Conservation (phyloP, 1,284 basidiomycete species). For the Ganoderma meredithae region DNA sequence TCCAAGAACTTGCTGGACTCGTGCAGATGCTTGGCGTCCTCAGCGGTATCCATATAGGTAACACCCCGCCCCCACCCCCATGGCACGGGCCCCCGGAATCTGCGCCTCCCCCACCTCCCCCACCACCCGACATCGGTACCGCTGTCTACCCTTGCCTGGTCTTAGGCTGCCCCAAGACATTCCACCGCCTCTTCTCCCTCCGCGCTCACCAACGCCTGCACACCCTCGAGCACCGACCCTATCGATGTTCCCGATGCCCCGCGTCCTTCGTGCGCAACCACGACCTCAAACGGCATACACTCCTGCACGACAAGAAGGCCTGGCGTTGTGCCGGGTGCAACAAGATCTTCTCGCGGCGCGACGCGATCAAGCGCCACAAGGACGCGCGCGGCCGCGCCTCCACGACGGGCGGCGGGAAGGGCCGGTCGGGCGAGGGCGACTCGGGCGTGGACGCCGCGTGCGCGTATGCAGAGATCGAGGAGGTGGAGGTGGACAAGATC, state of each 20-base stretch:
- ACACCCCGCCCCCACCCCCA: constrained; percentile 40
- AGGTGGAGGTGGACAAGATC: constrained; percentile 64
- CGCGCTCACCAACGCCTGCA: constrained; percentile 73
- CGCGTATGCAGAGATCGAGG: constrained; percentile 59
- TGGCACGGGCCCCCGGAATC: constrained; percentile 38
- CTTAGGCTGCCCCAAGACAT: constrained; percentile 66
- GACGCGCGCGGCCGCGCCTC: constrained; percentile 54
- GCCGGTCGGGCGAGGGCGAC: constrained; percentile 47
- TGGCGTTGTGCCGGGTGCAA: constrained; percentile 76
- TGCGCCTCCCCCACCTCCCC: constrained; percentile 32
- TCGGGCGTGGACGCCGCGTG: constrained; percentile 49
- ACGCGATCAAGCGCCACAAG: constrained; percentile 79
- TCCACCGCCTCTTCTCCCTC: constrained; percentile 69
- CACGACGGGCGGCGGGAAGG: constrained; percentile 40
- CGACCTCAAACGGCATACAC: constrained; percentile 76
- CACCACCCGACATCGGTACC: constrained; percentile 64
- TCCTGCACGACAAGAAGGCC: constrained; percentile 70
- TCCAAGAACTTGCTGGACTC: constrained; percentile 77
- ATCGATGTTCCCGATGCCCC: constrained; percentile 66
- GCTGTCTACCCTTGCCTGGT: constrained; percentile 78
- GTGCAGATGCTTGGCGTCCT: constrained; percentile 82
- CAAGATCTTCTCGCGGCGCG: constrained; percentile 75
- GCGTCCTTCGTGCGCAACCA: constrained; percentile 80
- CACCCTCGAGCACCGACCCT: constrained; percentile 63
- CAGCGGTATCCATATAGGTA: constrained; percentile 72